Conservation (phyloP, 78 protist genomes). For the Dictyostelium capitatum region DNA sequence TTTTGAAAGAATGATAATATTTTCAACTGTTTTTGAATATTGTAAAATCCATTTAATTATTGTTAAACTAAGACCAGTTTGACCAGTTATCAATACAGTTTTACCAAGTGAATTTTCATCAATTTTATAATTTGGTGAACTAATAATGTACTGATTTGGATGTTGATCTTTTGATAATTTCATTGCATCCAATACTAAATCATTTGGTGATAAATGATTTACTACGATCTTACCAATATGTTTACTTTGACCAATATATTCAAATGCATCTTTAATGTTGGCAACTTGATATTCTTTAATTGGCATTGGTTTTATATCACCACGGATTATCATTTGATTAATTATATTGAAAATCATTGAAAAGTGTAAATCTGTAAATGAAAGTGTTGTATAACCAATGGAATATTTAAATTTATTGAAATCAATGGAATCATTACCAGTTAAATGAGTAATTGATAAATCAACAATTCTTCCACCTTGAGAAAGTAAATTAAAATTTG, state of each 20-base stretch:
- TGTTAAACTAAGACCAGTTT: conserved; percentile 40
- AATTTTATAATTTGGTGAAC: not conserved
- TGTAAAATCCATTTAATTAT: conserved; percentile 22
- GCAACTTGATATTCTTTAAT: not conserved
- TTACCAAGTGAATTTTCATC: not conserved
- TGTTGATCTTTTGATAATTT: not conserved
- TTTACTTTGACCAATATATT: conserved; percentile 13
- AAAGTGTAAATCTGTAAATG: not conserved
- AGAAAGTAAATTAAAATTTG: conserved; percentile 20
- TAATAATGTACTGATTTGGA: too few relatives aligned
- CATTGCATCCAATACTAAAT: not conserved
- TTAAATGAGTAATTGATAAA: conserved; percentile 3
- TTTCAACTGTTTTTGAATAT: not conserved
- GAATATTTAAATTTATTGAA: not conserved
- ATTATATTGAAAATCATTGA: too few relatives aligned
- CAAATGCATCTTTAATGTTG: not conserved
- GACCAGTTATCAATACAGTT: conserved; percentile 55
- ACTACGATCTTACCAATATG: conserved; percentile 63
- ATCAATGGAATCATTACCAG: not conserved
- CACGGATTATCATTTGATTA: too few relatives aligned
- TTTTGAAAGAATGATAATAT: conserved; percentile 39
- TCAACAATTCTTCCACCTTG: conserved; percentile 42
- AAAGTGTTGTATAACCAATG: not conserved
- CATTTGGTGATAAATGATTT: not conserved
- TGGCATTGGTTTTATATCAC: not conserved